phyloP scores from a whole-genome alignment of 75 land plant genomes.

The Cupressus sempervirens region DNA sequence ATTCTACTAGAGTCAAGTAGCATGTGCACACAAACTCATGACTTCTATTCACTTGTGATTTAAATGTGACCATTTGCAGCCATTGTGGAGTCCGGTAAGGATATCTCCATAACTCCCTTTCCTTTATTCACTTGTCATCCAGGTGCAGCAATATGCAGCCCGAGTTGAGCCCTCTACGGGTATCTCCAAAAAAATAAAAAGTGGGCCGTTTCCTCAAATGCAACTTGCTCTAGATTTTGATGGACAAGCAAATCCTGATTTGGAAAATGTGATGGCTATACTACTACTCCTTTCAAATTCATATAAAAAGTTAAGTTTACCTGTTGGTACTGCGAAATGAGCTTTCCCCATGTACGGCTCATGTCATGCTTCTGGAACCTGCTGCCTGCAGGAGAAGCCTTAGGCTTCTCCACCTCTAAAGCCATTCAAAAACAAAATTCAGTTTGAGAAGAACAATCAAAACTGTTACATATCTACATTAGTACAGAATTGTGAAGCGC shows the following conservation, averaged over 20 bases:
- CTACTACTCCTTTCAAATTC: not conserved
- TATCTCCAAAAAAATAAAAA: not conserved
- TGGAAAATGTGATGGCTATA: not conserved
- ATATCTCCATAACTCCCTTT: not conserved
- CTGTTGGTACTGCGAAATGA: constrained; percentile 52
- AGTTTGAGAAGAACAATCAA: not conserved
- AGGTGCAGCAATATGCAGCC: not conserved
- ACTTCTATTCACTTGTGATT: not conserved
- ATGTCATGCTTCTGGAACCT: constrained; percentile 11
- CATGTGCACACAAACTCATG: not conserved
- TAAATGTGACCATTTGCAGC: not conserved
- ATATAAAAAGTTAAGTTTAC: constrained; percentile 10
- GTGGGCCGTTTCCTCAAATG: not conserved
- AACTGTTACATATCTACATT: not conserved
- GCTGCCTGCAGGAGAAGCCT: constrained; percentile 17
- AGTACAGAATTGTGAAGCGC: not conserved
- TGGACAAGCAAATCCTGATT: not conserved
- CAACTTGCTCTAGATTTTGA: not conserved
- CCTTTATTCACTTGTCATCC: too few relatives aligned
- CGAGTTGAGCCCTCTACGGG: not conserved
- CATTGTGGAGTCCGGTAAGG: not conserved
- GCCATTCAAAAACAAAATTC: not conserved
- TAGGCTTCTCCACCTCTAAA: constrained; percentile 2
- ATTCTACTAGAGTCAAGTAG: not conserved
- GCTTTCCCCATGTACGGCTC: constrained; percentile 54